These are phyloP conservation scores for Salvia splendens DNA, from an alignment of 257 asterid genomes.

Conservation along the genomic window DNA sequence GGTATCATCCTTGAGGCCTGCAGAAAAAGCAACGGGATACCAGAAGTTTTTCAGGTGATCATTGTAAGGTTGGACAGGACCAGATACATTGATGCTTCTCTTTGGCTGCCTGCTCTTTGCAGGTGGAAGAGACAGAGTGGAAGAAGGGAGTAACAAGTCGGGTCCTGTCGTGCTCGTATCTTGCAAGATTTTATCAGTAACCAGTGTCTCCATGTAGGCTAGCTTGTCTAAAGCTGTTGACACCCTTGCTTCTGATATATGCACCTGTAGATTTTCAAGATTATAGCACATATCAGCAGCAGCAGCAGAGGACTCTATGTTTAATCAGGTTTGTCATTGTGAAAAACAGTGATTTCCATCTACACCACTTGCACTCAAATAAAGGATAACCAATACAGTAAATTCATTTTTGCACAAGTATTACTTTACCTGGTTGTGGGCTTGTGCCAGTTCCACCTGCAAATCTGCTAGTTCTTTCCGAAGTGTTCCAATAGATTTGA, in stretches of 20 bases:
- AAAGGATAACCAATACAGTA: neutral
- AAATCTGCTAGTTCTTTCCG: slow-evolving; percentile 84
- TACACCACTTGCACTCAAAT: neutral
- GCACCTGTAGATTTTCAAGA: slow-evolving; percentile 52
- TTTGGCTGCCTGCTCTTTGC: slow-evolving; percentile 36
- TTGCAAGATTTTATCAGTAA: slow-evolving; percentile 75
- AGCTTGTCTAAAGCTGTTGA: slow-evolving; percentile 87
- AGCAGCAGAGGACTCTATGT: neutral
- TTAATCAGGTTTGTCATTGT: neutral
- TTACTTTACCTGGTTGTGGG: slow-evolving; percentile 76
- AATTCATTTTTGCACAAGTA: neutral
- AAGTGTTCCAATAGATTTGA: slow-evolving; percentile 88
- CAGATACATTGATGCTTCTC: slow-evolving; percentile 73
- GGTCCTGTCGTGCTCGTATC: slow-evolving; percentile 50
- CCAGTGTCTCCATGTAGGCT: slow-evolving; percentile 84
- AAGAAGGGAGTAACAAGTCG: slow-evolving; percentile 42
- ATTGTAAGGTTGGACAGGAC: slow-evolving; percentile 78
- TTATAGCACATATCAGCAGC: slow-evolving; percentile 11
- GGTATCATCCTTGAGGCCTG: slow-evolving; percentile 79
- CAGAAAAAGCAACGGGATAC: slow-evolving; percentile 93
- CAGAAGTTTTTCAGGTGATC: slow-evolving; percentile 74
- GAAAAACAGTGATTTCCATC: neutral
- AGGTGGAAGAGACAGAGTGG: slow-evolving; percentile 42
- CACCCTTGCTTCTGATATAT: slow-evolving; percentile 91
- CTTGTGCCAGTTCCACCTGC: slow-evolving; percentile 71